Evolutionary conservation across 257 asterid species (phyloP), one percentile per base, ranked within the genome.

Genomic region (Buddleja alternifolia): DNA sequence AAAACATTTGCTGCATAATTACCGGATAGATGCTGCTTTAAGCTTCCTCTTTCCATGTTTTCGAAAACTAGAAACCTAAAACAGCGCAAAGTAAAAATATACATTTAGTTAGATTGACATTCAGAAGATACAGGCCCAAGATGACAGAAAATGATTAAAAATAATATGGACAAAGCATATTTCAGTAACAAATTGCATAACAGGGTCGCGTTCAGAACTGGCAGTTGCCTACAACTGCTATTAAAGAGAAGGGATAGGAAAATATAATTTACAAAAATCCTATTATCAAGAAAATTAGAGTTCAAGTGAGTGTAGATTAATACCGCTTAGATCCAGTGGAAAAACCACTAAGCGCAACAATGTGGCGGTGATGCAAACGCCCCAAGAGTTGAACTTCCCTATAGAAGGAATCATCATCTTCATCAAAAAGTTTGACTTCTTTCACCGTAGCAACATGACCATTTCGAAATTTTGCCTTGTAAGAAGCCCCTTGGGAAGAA

Each of bases 341-440:
- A 40, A 83, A 93, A n/a, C 98, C 98, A 58, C 60, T 50, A 37
- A 93, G 89, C 0, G 88, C 71, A 48, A 80, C 89, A 79, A 93
- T 80, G 76, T 93, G 98, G 44, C 98, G 97, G 64, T 93, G 98
- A 74, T 90, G 95, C 85, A 93, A 73, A 47, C 86, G 82, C 55
- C 84, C 86, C 66, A 90, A 78, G 73, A 86, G 75, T 40, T 81
- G 83, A 50, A 93, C 93, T 63, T 85, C 83, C 60, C 75, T 78
- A 32, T 55, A 69, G 77, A 93, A 93, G 53, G 85, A 74, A 59
- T 82, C 84, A 16, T 88, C 93, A 24, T 81, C 84, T 54, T 85
- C 88, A 23, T 78, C 78, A 7, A 20, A 73, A 34, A 45, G 71
- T 39, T 67, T 81, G 39, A 78, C 75, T 83, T 93, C 96, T 74